These are phyloP conservation scores for Geotrichum aggregatum DNA, from an alignment of 1,139 yeast species.

Conservation along the genomic window DNA sequence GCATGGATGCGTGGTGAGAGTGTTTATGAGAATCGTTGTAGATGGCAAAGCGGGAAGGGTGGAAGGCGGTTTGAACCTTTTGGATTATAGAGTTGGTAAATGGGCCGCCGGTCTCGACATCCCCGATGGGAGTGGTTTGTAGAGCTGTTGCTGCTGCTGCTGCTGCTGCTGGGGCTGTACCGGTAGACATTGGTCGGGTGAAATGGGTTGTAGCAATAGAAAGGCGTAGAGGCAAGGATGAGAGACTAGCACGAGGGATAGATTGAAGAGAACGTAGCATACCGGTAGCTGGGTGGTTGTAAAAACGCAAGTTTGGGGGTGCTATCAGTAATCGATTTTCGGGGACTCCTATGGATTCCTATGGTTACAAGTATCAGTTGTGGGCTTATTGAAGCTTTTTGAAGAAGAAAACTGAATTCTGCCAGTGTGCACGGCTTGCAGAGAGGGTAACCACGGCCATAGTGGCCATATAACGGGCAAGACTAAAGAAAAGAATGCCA, in stretches of 20 bases:
- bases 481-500: no score
- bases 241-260: background rate
- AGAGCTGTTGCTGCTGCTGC: background rate
- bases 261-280: slow-evolving; percentile 4
- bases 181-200: slow-evolving; percentile 8
- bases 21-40: slow-evolving; percentile 85
- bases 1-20: slow-evolving; percentile 80
- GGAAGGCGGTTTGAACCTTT: slow-evolving; percentile 47
- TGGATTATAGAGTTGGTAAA: slow-evolving; percentile 49
- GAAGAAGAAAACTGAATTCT: no score
- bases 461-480: no score
- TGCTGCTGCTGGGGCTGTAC: no score
- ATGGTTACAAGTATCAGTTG: no score
- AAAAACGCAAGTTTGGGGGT: no score
- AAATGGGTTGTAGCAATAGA: background rate
- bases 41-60: slow-evolving; percentile 53
- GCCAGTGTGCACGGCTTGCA: no score
- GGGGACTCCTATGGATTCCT: no score
- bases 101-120: slow-evolving; percentile 36
- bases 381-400: no score
- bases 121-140: slow-evolving; percentile 19
- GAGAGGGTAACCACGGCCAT: no score
- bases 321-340: no score
- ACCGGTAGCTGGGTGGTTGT: no score
- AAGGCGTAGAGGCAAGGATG: background rate